These are phyloP conservation scores for Ajuga chamaepitys DNA, from an alignment of 257 asterid species.

Conservation along the genomic window DNA sequence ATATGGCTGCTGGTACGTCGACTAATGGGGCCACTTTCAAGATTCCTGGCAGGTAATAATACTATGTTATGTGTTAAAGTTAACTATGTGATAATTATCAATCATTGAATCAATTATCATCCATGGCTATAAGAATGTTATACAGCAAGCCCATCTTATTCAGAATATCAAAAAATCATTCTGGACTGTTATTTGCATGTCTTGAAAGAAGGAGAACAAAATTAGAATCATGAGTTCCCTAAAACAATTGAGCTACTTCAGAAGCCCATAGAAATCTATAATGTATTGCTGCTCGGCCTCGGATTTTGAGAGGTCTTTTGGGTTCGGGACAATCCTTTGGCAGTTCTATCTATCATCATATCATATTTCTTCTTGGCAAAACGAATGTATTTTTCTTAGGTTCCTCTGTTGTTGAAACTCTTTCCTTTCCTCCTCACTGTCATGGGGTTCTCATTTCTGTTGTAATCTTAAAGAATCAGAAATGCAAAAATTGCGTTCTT, in stretches of 20 bases:
- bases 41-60: constrained; percentile 85
- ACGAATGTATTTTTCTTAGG: no score
- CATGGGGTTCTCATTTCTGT: no score
- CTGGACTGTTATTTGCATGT: not conserved
- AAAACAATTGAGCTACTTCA: not conserved
- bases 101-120: not conserved
- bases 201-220: not conserved
- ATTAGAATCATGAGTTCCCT: not conserved
- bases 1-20: constrained; percentile 85
- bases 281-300: no score
- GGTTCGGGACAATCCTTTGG: no score
- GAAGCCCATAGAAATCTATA: not conserved
- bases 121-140: not conserved
- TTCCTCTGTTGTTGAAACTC: no score
- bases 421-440: no score
- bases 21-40: constrained; percentile 95
- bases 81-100: not conserved
- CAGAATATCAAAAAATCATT: not conserved
- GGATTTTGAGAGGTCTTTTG: no score
- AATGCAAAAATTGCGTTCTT: no score
- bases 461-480: no score
- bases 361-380: no score
- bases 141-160: not conserved
- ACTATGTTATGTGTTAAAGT: not conserved
- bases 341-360: no score